Conservation (phyloP, 2,329 filamentous ascomycete genomes). For the Hypoxylon sp. region DNA sequence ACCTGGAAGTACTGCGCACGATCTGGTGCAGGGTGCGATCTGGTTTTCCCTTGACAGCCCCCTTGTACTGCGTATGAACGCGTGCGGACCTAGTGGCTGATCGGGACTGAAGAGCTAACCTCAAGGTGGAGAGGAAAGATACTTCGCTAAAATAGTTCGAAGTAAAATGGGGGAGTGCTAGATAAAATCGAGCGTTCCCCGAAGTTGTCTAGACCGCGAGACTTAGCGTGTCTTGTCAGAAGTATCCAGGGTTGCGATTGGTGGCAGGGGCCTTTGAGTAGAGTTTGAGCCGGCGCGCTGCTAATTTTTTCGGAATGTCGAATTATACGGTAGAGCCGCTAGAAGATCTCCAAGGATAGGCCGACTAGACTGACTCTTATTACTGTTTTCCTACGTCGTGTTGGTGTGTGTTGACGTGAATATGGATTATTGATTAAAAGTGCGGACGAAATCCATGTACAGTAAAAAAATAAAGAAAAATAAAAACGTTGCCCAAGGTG, state of each 20-base stretch:
- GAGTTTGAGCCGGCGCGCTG: conserved; percentile 49
- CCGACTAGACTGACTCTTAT: conserved; percentile 53
- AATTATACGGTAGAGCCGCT: conserved; percentile 50
- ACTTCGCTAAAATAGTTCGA: conserved; percentile 51
- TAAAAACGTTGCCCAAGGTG: not conserved
- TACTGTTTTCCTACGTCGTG: conserved; percentile 41
- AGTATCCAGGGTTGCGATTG: conserved; percentile 52
- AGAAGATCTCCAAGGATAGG: conserved; percentile 40
- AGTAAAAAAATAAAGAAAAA: not conserved
- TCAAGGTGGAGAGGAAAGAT: conserved; percentile 48
- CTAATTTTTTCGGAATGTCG: conserved; percentile 48
- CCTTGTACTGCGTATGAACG: conserved; percentile 41
- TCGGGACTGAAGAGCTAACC: conserved; percentile 28
- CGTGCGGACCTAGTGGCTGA: conserved; percentile 38
- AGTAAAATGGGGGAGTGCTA: conserved; percentile 45
- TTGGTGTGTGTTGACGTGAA: conserved; percentile 17
- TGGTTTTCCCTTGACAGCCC: conserved; percentile 38
- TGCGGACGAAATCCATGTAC: conserved; percentile 33
- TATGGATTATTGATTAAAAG: conserved; percentile 18
- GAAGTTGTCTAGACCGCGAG: conserved; percentile 50
- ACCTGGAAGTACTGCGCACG: conserved; percentile 36
- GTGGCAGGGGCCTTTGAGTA: conserved; percentile 45
- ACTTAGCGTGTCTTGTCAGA: conserved; percentile 48
- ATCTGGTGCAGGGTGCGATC: conserved; percentile 45
- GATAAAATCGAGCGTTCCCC: conserved; percentile 48